A percentile compares a stretch with the other conserved stretches of the same genome.
Conservation (phyloP, 352 stramenopile genomes). For the Globisporangium canariense region DNA sequence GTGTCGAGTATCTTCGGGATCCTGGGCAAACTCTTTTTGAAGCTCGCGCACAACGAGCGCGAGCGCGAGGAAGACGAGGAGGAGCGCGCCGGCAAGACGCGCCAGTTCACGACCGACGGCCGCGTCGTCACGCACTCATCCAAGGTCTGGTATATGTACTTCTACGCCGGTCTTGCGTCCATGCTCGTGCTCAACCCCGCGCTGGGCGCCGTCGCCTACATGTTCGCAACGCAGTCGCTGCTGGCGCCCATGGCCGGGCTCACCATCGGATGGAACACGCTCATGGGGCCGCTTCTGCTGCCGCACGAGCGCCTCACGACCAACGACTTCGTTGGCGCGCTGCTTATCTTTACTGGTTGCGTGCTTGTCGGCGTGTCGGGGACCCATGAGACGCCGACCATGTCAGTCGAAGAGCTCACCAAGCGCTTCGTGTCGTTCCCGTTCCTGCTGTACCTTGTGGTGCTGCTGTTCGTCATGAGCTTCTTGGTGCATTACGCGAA, state of each 20-base stretch:
- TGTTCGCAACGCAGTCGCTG: constrained; percentile 77
- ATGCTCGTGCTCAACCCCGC: constrained; percentile 79
- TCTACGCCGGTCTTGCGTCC: constrained; percentile 61
- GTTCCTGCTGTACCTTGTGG: constrained; percentile 59
- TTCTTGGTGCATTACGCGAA: constrained; percentile 56
- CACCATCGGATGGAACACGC: constrained; percentile 81
- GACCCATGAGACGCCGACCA: constrained; percentile 53
- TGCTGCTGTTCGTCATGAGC: constrained; percentile 35
- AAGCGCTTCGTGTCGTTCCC: constrained; percentile 51
- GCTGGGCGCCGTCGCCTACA: constrained; percentile 61
- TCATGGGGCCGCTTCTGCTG: constrained; percentile 67
- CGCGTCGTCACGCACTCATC: constrained; percentile 9
- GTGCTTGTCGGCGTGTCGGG: constrained; percentile 71
- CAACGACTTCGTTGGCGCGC: constrained; percentile 70
- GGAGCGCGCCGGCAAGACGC: constrained; percentile 25
- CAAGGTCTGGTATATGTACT: constrained; percentile 57
- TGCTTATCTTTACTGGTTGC: constrained; percentile 77
- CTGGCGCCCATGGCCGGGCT: constrained; percentile 80
- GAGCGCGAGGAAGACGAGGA: constrained; percentile 52
- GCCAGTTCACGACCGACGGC: constrained; percentile 21
- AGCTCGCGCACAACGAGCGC: constrained; percentile 72
- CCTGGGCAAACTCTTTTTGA: constrained; percentile 77
- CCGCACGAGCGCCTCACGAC: constrained; percentile 66
- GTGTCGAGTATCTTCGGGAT: constrained; percentile 80
- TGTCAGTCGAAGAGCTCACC: constrained; percentile 57